Evolutionary conservation across 495 filamentous ascomycete genomes (phyloP).

Genomic region (Ascodesmis nigricans): DNA sequence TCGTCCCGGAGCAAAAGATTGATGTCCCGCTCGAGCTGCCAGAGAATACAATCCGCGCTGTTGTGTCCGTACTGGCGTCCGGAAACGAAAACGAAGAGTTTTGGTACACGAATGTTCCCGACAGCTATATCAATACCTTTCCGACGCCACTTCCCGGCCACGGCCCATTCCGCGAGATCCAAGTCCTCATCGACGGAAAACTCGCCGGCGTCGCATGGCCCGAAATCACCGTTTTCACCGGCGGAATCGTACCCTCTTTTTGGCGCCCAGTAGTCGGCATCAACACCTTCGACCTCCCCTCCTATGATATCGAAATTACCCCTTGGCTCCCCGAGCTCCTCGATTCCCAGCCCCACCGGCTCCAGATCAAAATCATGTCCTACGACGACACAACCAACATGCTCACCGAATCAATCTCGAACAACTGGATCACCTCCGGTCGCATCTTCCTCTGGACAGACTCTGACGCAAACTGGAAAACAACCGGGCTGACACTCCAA

Average conservation of each 20-base stretch:
- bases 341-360: constrained; percentile 41
- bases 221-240: constrained; percentile 72
- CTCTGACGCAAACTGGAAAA: constrained; percentile 25
- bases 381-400: constrained; percentile 30
- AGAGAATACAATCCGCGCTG: constrained; percentile 39
- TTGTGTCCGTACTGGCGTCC: constrained; percentile 54
- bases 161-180: constrained; percentile 64
- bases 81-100: constrained; percentile 69
- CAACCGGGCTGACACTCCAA: constrained; percentile 26
- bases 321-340: constrained; percentile 50
- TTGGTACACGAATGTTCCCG: constrained; percentile 72
- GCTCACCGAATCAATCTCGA: constrained; percentile 39
- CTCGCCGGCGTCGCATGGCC: constrained; percentile 68
- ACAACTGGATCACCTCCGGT: constrained; percentile 63
- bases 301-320: constrained; percentile 69
- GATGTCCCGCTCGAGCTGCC: constrained; percentile 38
- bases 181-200: constrained; percentile 52
- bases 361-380: constrained; percentile 48
- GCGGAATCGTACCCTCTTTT: constrained; percentile 58
- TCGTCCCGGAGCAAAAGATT: constrained; percentile 40
- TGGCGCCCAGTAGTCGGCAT: constrained; percentile 75
- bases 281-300: constrained; percentile 59
- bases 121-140: constrained; percentile 40
- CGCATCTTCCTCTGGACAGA: constrained; percentile 61
- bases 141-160: constrained; percentile 41